Percentiles rank a stretch among this genome's conserved stretches.
phyloP scores from a whole-genome alignment of 2,329 filamentous ascomycete genomes.

The Fusarium paranaense region DNA sequence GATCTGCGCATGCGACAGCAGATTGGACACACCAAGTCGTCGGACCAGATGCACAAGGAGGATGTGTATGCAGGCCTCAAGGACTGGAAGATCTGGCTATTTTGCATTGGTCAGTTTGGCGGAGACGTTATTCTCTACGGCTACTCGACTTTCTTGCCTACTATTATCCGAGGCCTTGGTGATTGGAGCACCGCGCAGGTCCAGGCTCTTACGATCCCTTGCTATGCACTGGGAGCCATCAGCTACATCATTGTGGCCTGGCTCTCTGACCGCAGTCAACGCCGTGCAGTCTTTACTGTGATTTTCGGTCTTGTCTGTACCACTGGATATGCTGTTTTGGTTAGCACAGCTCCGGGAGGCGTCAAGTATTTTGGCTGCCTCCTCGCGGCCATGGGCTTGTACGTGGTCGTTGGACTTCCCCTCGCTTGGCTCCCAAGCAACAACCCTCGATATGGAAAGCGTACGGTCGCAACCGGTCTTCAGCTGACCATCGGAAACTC shows the following conservation, averaged over 20 bases:
- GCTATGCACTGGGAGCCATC: conserved; percentile 71
- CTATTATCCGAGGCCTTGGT: conserved; percentile 71
- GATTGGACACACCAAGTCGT: conserved; percentile 45
- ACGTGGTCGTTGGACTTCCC: conserved; percentile 55
- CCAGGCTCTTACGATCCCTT: conserved; percentile 76
- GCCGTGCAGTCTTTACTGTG: conserved; percentile 66
- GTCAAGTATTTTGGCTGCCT: conserved; percentile 74
- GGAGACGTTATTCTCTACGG: conserved; percentile 72
- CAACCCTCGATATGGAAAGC: conserved; percentile 72
- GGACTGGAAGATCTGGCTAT: conserved; percentile 72
- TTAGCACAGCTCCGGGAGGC: conserved; percentile 62
- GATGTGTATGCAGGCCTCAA: conserved; percentile 68
- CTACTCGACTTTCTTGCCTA: conserved; percentile 74
- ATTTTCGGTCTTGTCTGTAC: conserved; percentile 64
- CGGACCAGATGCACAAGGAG: conserved; percentile 55
- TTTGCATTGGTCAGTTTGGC: conserved; percentile 70
- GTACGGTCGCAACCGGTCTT: conserved; percentile 70
- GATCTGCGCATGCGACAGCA: conserved; percentile 45
- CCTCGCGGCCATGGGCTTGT: conserved; percentile 71
- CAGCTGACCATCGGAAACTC: conserved; percentile 74
- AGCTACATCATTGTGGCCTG: conserved; percentile 68
- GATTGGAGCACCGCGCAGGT: conserved; percentile 56
- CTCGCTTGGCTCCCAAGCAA: conserved; percentile 64
- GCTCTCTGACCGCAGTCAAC: conserved; percentile 68
- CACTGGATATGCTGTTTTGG: conserved; percentile 68